Conservation (phyloP, 352 stramenopile genomes). For the Phytophthora crassamura region DNA sequence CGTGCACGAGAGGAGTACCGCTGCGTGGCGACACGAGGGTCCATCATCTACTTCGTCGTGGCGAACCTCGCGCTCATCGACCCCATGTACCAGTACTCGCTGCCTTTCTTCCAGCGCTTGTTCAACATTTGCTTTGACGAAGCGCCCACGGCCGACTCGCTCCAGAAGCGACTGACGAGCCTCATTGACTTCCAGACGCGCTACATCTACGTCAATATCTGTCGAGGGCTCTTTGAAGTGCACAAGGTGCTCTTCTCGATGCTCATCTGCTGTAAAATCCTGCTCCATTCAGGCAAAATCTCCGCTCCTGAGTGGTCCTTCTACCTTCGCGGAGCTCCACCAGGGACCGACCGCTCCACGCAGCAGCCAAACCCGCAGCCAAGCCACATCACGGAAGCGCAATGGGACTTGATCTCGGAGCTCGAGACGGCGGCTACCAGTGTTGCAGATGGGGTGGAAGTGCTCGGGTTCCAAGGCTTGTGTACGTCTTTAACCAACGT, state of each 20-base stretch:
- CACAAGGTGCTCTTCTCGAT: slow-evolving; percentile 95
- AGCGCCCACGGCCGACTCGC: slow-evolving; percentile 54
- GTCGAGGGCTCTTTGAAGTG: slow-evolving; percentile 93
- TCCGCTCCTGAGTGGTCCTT: slow-evolving; percentile 86
- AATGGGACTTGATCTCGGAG: slow-evolving; percentile 88
- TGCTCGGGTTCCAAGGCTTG: slow-evolving; percentile 65
- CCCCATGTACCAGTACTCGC: slow-evolving; percentile 97
- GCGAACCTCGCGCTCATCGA: slow-evolving; percentile 92
- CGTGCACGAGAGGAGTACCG: slow-evolving; percentile 90
- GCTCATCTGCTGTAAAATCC: slow-evolving; percentile 95
- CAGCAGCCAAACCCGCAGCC: slow-evolving; percentile 67
- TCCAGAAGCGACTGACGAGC: slow-evolving; percentile 72
- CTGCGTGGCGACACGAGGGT: slow-evolving; percentile 89
- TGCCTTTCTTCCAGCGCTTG: slow-evolving; percentile 93
- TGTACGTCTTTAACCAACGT: slow-evolving; percentile 66
- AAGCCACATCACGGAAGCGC: slow-evolving; percentile 66
- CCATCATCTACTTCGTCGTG: slow-evolving; percentile 96
- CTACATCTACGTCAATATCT: slow-evolving; percentile 96
- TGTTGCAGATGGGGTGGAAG: slow-evolving; percentile 4
- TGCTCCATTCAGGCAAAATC: slow-evolving; percentile 83
- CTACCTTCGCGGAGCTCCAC: slow-evolving; percentile 80
- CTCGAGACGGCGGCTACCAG: slow-evolving; percentile 67
- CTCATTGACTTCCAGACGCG: slow-evolving; percentile 92
- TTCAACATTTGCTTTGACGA: slow-evolving; percentile 94
- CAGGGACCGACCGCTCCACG: slow-evolving; percentile 23